These are phyloP conservation scores for Acrocalymma vagum DNA, from an alignment of 2,329 filamentous ascomycete genomes.

Conservation along the genomic window DNA sequence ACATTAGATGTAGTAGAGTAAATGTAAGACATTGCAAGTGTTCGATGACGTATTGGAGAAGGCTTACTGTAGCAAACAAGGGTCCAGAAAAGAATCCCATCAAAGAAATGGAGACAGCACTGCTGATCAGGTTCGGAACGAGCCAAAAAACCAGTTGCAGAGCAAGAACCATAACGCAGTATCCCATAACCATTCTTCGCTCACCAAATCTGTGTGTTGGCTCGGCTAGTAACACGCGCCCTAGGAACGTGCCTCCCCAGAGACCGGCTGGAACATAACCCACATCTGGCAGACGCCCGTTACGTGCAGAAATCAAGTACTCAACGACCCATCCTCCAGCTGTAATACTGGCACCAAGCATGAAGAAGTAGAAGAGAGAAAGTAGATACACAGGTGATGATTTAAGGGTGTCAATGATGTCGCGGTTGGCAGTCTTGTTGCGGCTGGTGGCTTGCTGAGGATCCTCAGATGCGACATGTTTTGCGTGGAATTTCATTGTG, in stretches of 20 bases:
- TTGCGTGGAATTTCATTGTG: slow-evolving; percentile 42
- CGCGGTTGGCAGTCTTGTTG: slow-evolving; percentile 47
- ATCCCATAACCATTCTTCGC: slow-evolving; percentile 64
- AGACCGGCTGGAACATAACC: slow-evolving; percentile 71
- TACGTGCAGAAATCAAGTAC: slow-evolving; percentile 68
- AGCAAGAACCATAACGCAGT: slow-evolving; percentile 61
- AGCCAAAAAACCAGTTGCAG: slow-evolving; percentile 35
- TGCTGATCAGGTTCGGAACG: slow-evolving; percentile 40
- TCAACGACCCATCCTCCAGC: slow-evolving; percentile 71
- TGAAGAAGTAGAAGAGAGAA: slow-evolving; percentile 71
- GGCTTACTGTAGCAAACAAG: slow-evolving; percentile 63
- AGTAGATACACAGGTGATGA: slow-evolving; percentile 64
- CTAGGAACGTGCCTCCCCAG: slow-evolving; percentile 66
- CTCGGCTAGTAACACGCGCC: slow-evolving; percentile 65
- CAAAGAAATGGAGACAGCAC: slow-evolving; percentile 63
- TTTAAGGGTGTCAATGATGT: slow-evolving; percentile 57
- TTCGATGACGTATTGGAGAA: neutral
- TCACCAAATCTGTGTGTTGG: slow-evolving; percentile 68
- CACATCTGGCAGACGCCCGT: slow-evolving; percentile 64
- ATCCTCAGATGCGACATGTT: neutral
- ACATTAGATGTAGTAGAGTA: neutral
- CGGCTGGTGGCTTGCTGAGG: slow-evolving; percentile 8
- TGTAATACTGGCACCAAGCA: slow-evolving; percentile 65
- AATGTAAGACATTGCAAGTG: too few relatives aligned
- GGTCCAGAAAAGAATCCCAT: slow-evolving; percentile 68